Percentiles rank a stretch among this genome's conserved stretches.
These are phyloP conservation scores for Diaporthe amygdali DNA, from an alignment of 2,329 filamentous ascomycete genomes.

Conservation along the genomic window DNA sequence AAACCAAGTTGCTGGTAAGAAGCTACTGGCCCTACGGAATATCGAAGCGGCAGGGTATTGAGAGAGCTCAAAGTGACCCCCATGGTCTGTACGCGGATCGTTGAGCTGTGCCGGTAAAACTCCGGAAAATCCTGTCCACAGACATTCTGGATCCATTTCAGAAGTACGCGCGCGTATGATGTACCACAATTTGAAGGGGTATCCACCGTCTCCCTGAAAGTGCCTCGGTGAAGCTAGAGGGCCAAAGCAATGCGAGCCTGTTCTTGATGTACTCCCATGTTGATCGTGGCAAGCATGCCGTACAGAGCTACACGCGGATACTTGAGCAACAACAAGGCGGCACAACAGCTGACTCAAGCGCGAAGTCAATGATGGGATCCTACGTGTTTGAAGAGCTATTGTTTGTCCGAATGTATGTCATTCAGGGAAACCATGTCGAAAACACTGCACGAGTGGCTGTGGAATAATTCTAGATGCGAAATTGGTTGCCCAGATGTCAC, in stretches of 20 bases:
- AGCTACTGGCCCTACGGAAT: not conserved
- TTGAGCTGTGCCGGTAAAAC: not conserved
- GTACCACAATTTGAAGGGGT: not conserved
- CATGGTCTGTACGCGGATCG: not conserved
- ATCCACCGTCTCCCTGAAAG: too few relatives aligned
- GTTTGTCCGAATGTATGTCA: too few relatives aligned
- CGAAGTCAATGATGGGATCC: not conserved
- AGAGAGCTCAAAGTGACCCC: not conserved
- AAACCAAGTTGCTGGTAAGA: too few relatives aligned
- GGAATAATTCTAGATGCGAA: too few relatives aligned
- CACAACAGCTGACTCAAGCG: not conserved
- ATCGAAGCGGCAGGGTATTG: not conserved
- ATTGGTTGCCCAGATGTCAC: not conserved
- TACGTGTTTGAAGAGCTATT: not conserved
- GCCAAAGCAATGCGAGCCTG: not conserved
- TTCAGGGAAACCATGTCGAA: not conserved
- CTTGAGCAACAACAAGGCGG: not conserved
- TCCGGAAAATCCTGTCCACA: not conserved
- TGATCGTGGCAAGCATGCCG: not conserved
- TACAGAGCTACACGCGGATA: not conserved
- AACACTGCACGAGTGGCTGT: too few relatives aligned
- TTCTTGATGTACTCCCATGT: not conserved
- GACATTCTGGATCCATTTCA: accelerated
- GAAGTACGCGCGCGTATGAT: not conserved
- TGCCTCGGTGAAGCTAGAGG: too few relatives aligned